Evolutionary conservation across 2,329 filamentous ascomycete genomes (phyloP).

Genomic region (Rhinocladiella mackenziei): DNA sequence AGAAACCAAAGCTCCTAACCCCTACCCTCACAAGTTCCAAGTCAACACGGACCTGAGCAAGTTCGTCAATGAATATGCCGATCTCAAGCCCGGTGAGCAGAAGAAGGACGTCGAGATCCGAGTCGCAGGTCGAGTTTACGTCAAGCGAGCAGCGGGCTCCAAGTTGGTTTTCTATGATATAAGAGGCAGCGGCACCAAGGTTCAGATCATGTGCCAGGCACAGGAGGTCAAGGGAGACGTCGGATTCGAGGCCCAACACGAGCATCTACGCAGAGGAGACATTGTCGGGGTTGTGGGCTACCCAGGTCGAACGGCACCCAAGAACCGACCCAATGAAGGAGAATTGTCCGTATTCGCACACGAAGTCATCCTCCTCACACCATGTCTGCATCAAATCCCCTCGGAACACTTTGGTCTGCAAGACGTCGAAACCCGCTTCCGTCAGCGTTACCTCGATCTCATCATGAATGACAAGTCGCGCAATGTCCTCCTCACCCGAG

Average conservation of each 20-base stretch:
- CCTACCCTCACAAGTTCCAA: slow-evolving; percentile 92
- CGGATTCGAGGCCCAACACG: slow-evolving; percentile 82
- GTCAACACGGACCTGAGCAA: slow-evolving; percentile 76
- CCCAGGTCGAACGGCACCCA: slow-evolving; percentile 80
- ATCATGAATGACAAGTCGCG: slow-evolving; percentile 92
- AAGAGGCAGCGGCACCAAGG: slow-evolving; percentile 67
- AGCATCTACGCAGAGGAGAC: slow-evolving; percentile 83
- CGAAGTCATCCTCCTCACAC: slow-evolving; percentile 79
- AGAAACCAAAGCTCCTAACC: slow-evolving; percentile 69
- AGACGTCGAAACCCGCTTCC: slow-evolving; percentile 88
- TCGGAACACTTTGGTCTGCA: slow-evolving; percentile 92
- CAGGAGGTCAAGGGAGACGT: slow-evolving; percentile 67
- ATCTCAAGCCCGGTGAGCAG: slow-evolving; percentile 81
- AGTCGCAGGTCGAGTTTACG: slow-evolving; percentile 83
- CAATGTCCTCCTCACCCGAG: slow-evolving; percentile 76
- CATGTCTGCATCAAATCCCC: slow-evolving; percentile 86
- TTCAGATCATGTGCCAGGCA: slow-evolving; percentile 90
- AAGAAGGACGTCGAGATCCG: slow-evolving; percentile 70
- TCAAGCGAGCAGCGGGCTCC: slow-evolving; percentile 72
- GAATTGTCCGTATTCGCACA: slow-evolving; percentile 92
- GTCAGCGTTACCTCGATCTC: slow-evolving; percentile 89
- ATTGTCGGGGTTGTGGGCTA: slow-evolving; percentile 84
- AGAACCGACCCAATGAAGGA: slow-evolving; percentile 74
- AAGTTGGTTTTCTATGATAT: slow-evolving; percentile 93
- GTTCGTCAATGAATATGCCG: slow-evolving; percentile 71